A percentile compares a stretch with the other conserved stretches of the same genome.
Conservation (phyloP, 2,329 filamentous ascomycete species). For the Bisporella sp. region DNA sequence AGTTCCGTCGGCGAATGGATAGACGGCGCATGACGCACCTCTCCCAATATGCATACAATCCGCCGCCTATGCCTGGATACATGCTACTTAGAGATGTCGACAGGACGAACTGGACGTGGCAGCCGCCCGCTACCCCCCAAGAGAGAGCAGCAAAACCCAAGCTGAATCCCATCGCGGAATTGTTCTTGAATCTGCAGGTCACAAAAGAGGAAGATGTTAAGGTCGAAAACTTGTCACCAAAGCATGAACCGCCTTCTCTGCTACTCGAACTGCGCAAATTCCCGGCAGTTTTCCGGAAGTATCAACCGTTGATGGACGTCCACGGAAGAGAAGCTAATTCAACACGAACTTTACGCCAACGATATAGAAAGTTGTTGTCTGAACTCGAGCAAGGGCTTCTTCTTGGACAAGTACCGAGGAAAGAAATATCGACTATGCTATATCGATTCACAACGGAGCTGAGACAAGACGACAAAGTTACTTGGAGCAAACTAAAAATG, state of each 20-base stretch:
- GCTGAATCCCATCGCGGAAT: slow-evolving; percentile 17
- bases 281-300: background rate
- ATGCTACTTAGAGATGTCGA: slow-evolving; percentile 17
- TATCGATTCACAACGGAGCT: too few species aligned
- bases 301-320: background rate
- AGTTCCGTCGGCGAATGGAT: slow-evolving; percentile 25
- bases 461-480: too few species aligned
- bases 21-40: slow-evolving; percentile 26
- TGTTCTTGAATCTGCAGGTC: background rate
- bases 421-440: too few species aligned
- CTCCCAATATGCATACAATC: slow-evolving; percentile 15
- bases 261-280: background rate
- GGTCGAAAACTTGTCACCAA: background rate
- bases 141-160: slow-evolving; percentile 4
- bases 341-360: too few species aligned
- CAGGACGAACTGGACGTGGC: slow-evolving; percentile 24
- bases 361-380: too few species aligned
- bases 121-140: slow-evolving; percentile 20
- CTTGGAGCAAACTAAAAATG: too few species aligned
- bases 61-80: slow-evolving; percentile 13
- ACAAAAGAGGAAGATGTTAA: background rate
- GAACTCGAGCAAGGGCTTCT: too few species aligned
- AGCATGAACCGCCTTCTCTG: background rate
- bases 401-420: too few species aligned
- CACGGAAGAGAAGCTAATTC: too few species aligned